Evolutionary conservation across 1,284 basidiomycete genomes (phyloP).

Genomic region (Ustilago xerochloae): DNA sequence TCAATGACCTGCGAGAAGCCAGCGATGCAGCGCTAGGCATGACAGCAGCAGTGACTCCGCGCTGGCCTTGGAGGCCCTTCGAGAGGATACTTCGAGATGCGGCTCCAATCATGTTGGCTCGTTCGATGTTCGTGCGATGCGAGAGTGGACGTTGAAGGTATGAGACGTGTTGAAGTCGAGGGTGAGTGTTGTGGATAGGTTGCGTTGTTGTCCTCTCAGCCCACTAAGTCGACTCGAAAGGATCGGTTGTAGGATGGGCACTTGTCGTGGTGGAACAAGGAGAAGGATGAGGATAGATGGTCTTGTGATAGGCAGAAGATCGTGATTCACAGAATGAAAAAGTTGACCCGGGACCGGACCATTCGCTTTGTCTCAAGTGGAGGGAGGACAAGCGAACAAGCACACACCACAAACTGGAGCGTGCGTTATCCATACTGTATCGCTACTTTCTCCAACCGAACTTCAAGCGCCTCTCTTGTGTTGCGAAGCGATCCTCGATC

Average conservation of each 20-base stretch:
- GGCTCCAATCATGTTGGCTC: conserved; percentile 35
- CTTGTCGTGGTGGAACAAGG: not conserved
- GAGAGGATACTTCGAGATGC: conserved; percentile 28
- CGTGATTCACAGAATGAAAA: not conserved
- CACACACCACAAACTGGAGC: no score
- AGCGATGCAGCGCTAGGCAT: conserved; percentile 5
- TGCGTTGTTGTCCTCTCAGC: not conserved
- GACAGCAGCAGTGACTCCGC: conserved; percentile 5
- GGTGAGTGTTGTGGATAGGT: not conserved
- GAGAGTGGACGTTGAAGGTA: not conserved
- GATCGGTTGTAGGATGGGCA: not conserved
- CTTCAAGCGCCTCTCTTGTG: not conserved
- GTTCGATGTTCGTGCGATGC: not conserved
- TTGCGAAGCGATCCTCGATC: conserved; percentile 10
- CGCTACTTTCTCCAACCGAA: no score
- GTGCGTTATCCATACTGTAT: no score
- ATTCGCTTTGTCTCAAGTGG: conserved; percentile 9
- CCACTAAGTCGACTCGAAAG: conserved; percentile 23
- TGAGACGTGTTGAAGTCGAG: not conserved
- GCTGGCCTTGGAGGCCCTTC: conserved; percentile 14
- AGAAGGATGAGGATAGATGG: not conserved
- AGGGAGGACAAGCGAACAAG: not conserved
- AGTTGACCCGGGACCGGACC: conserved; percentile 1
- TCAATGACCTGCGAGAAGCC: conserved; percentile 13
- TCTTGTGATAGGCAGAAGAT: not conserved